phyloP scores from a whole-genome alignment of 2,329 filamentous ascomycete species.

The Diaporthe amygdali region DNA sequence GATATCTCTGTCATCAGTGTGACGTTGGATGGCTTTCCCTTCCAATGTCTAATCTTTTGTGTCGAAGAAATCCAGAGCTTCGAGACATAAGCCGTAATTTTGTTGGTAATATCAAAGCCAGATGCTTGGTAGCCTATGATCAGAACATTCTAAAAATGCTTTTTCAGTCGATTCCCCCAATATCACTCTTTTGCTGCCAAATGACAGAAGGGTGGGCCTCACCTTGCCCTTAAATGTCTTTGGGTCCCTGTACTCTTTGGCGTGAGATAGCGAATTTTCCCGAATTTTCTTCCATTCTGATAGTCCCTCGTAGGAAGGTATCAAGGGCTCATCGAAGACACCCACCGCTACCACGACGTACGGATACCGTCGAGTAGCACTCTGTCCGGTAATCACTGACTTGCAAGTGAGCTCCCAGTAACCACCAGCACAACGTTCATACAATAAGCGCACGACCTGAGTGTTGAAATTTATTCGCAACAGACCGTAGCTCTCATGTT shows the following conservation, averaged over 20 bases:
- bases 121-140: conserved; percentile 7
- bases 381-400: background rate
- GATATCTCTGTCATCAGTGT: background rate
- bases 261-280: background rate
- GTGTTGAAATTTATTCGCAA: background rate
- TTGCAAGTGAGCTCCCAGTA: background rate
- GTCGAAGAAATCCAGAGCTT: conserved; percentile 6
- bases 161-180: background rate
- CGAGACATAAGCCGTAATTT: background rate
- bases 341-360: background rate
- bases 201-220: background rate
- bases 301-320: background rate
- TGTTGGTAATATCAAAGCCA: background rate
- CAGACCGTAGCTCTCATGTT: background rate
- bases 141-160: background rate
- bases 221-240: background rate
- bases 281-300: background rate
- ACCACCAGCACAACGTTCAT: background rate
- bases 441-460: background rate
- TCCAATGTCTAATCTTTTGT: background rate
- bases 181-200: background rate
- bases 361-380: background rate
- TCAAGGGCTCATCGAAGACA: background rate
- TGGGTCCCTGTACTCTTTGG: background rate
- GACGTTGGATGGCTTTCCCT: background rate